Percentiles rank a stretch among this genome's conserved stretches.
Evolutionary conservation across 2,329 filamentous ascomycete species (phyloP).

Genomic region (Furcasterigmium sp.): DNA sequence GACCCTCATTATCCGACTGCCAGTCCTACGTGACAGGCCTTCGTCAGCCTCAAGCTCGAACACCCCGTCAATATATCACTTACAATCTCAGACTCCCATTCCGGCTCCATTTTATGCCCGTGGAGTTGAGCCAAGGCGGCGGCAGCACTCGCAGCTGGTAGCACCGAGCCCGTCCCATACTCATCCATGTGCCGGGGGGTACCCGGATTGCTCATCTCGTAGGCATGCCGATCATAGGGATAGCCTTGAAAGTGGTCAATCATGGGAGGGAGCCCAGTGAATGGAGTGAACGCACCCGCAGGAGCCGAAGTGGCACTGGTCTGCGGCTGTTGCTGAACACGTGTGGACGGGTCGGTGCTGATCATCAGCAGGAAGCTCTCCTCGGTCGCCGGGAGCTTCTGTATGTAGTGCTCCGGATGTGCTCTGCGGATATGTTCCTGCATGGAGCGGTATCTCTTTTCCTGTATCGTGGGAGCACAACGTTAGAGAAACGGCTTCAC

Average conservation of each 20-base stretch:
- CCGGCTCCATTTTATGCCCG: conserved; percentile 68
- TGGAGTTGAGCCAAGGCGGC: conserved; percentile 80
- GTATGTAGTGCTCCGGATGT: conserved; percentile 94
- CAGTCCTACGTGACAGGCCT: conserved; percentile 49
- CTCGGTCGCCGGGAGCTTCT: conserved; percentile 95
- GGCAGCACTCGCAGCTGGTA: conserved; percentile 71
- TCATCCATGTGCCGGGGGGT: conserved; percentile 61
- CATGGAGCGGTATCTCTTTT: conserved; percentile 97
- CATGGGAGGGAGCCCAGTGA: conserved; percentile 12
- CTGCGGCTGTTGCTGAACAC: conserved; percentile 38
- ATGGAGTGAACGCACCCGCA: conserved; percentile 12
- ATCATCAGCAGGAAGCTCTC: conserved; percentile 98
- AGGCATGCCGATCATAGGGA: conserved; percentile 59
- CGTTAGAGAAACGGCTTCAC: conserved; percentile 11
- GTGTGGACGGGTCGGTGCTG: conserved; percentile 76
- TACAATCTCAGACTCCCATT: conserved; percentile 76
- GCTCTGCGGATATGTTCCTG: conserved; percentile 98
- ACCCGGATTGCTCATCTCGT: conserved; percentile 59
- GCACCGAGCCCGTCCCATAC: conserved; percentile 46
- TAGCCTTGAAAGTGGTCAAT: conserved; percentile 37
- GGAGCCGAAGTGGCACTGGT: conserved; percentile 19
- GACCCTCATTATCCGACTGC: conserved; percentile 65
- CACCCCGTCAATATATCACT: conserved; percentile 27
- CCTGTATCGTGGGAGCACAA: conserved; percentile 45
- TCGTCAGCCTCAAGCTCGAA: background rate